These are phyloP conservation scores for Phoenix dactylifera DNA, from an alignment of 176 grass and related monocot genomes.

Conservation along the genomic window DNA sequence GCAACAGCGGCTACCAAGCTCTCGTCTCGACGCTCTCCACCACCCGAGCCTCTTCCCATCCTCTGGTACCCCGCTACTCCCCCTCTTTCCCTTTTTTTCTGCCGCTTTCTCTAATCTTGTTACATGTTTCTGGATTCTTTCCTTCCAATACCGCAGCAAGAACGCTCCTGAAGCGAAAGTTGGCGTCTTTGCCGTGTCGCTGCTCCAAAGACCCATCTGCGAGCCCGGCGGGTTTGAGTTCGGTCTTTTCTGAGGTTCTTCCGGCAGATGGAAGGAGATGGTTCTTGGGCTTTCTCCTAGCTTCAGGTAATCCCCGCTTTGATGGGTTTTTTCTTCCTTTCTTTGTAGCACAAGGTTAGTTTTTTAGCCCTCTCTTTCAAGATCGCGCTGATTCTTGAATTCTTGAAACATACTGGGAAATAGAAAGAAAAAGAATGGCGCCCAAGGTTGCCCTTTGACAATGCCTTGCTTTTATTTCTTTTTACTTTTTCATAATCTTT, in stretches of 20 bases:
- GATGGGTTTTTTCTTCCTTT: neutral
- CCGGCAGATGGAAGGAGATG: slow-evolving; percentile 30
- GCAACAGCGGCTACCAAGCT: too few species aligned
- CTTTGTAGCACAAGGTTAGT: neutral
- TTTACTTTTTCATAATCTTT: too few species aligned
- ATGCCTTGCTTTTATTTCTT: too few species aligned
- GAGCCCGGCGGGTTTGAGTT: neutral
- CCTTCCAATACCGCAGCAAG: slow-evolving; percentile 4
- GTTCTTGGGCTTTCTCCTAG: slow-evolving; percentile 29
- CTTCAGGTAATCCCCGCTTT: slow-evolving; percentile 17
- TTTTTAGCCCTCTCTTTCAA: slow-evolving; percentile 18
- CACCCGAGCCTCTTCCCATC: too few species aligned
- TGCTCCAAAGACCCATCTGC: slow-evolving; percentile 16
- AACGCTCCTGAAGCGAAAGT: slow-evolving; percentile 7
- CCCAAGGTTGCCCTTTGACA: too few species aligned
- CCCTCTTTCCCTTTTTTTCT: too few species aligned
- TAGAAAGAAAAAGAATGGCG: too few species aligned
- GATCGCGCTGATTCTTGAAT: too few species aligned
- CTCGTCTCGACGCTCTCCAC: too few species aligned
- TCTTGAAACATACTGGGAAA: too few species aligned
- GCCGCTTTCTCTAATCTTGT: neutral
- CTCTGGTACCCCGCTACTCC: neutral
- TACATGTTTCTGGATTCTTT: neutral
- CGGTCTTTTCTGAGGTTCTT: slow-evolving; percentile 7
- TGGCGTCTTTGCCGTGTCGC: slow-evolving; percentile 16